Conservation (phyloP, 139 green algal genomes). For the Klebsormidium nitens region DNA sequence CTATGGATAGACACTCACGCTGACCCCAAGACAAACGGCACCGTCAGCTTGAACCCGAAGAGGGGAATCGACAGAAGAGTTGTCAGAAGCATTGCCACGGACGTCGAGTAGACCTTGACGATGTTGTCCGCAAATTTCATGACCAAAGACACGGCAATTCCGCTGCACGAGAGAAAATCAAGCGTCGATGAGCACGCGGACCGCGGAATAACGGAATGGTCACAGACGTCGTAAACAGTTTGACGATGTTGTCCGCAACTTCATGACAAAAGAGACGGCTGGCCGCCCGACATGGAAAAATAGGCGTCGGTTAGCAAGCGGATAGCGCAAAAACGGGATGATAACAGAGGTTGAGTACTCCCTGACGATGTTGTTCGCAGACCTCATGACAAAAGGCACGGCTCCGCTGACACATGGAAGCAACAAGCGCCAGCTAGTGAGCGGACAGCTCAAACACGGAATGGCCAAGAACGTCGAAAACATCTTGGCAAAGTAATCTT, state of each 20-base stretch:
- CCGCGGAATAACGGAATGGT: background rate
- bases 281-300: too few relatives aligned
- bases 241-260: too few relatives aligned
- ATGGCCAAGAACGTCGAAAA: too few relatives aligned
- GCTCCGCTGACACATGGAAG: too few relatives aligned
- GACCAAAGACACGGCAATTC: constrained; percentile 54
- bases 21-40: constrained; percentile 53
- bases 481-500: too few relatives aligned
- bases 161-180: constrained; percentile 11
- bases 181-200: background rate
- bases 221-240: too few relatives aligned
- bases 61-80: constrained; percentile 46
- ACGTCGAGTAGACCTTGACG: constrained; percentile 60
- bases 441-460: too few relatives aligned
- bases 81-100: constrained; percentile 59
- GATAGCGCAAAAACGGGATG: background rate
- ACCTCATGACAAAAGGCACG: too few relatives aligned
- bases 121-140: constrained; percentile 71
- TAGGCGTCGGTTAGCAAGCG: background rate
- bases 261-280: too few relatives aligned
- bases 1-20: too few relatives aligned
- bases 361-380: too few relatives aligned
- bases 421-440: too few relatives aligned
- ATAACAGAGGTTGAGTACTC: background rate
- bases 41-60: constrained; percentile 47